Percentiles rank a stretch among this genome's conserved stretches.
phyloP scores from a whole-genome alignment of 495 filamentous ascomycete genomes.

The Halenospora varia region DNA sequence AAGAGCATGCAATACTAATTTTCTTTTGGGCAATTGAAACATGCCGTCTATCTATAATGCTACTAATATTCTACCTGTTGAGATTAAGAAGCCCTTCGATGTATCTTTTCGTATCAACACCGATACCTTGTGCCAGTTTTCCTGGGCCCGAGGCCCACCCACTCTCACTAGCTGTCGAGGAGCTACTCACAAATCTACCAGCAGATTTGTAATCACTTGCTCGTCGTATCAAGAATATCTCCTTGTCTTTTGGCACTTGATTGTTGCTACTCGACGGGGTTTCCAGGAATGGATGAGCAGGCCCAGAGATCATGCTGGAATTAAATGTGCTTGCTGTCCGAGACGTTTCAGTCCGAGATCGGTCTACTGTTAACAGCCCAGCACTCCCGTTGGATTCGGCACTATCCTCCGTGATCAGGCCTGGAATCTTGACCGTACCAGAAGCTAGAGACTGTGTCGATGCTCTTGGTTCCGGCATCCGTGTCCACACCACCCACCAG shows the following conservation, averaged over 20 bases:
- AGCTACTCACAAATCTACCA: constrained; percentile 21
- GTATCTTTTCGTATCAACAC: constrained; percentile 81
- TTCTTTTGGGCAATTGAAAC: background rate
- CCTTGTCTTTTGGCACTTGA: constrained; percentile 39
- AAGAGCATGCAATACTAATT: too few relatives aligned
- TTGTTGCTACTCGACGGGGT: constrained; percentile 5
- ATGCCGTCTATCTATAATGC: constrained; percentile 1
- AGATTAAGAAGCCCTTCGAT: constrained; percentile 78
- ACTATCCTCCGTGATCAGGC: constrained; percentile 7
- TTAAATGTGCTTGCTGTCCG: constrained; percentile 8
- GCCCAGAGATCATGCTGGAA: constrained; percentile 15
- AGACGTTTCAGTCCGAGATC: too few relatives aligned
- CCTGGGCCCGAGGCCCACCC: constrained; percentile 46
- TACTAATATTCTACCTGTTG: constrained; percentile 13
- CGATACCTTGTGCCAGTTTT: constrained; percentile 79
- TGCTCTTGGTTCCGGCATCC: constrained; percentile 48
- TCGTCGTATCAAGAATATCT: constrained; percentile 75
- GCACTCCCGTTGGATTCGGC: background rate
- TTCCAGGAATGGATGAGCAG: constrained; percentile 18
- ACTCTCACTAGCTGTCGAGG: constrained; percentile 26
- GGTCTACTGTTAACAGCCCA: background rate
- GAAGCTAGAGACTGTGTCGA: background rate
- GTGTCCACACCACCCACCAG: constrained; percentile 97
- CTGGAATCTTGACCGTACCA: constrained; percentile 8
- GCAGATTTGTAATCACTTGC: constrained; percentile 58